These are phyloP conservation scores for Epithele typhae DNA, from an alignment of 768 basidiomycete species.

Conservation along the genomic window DNA sequence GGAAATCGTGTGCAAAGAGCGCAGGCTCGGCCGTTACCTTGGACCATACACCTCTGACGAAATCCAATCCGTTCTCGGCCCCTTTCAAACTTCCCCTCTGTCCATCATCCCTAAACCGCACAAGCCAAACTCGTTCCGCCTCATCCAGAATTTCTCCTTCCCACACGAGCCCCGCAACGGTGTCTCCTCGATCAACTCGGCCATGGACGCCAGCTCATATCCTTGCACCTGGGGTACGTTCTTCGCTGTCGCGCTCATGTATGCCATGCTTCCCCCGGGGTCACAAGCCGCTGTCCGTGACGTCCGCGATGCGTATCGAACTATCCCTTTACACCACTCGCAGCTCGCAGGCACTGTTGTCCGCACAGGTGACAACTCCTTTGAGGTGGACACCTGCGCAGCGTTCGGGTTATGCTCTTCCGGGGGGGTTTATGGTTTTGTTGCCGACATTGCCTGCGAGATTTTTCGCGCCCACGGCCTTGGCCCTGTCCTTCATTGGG, in stretches of 20 bases:
- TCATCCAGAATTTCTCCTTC: slow-evolving; percentile 30
- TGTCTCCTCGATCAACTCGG: slow-evolving; percentile 24
- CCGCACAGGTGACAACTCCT: neutral
- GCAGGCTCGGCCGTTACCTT: too few relatives aligned
- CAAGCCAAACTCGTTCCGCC: slow-evolving; percentile 17
- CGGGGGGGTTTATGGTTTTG: neutral
- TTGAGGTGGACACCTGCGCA: slow-evolving; percentile 6
- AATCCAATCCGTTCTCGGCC: slow-evolving; percentile 18
- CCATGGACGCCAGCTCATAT: slow-evolving; percentile 29
- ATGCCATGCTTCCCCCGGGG: slow-evolving; percentile 32
- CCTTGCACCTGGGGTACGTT: slow-evolving; percentile 46
- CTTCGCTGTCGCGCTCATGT: slow-evolving; percentile 23
- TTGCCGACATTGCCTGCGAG: slow-evolving; percentile 12
- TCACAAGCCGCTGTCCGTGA: slow-evolving; percentile 33
- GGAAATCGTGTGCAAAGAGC: too few relatives aligned
- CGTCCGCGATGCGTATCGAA: slow-evolving; percentile 36
- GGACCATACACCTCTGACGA: neutral
- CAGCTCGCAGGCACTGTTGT: slow-evolving; percentile 37
- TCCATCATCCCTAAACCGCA: slow-evolving; percentile 27
- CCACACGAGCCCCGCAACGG: neutral
- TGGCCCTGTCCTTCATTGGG: slow-evolving; percentile 23
- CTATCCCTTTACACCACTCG: slow-evolving; percentile 22
- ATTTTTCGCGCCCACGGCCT: slow-evolving; percentile 17
- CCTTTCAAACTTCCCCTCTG: slow-evolving; percentile 29
- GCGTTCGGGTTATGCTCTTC: slow-evolving; percentile 1